These are phyloP conservation scores for Parasarocladium wereldwijsianum DNA, from an alignment of 2,329 filamentous ascomycete species.

Conservation along the genomic window DNA sequence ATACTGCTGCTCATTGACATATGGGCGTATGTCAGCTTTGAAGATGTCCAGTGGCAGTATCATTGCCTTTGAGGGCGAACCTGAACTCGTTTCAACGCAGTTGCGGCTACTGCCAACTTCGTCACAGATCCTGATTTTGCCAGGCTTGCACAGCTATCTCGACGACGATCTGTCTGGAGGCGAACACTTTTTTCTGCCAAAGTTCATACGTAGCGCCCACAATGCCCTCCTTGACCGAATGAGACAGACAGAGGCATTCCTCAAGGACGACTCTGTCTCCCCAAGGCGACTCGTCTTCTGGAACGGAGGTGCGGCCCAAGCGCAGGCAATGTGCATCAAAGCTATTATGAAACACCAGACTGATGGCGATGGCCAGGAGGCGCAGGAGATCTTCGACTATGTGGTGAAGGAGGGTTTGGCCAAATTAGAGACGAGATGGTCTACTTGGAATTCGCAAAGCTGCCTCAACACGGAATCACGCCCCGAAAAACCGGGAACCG, in stretches of 20 bases:
- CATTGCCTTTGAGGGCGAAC: constrained; percentile 44
- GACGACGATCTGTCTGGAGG: constrained; percentile 11
- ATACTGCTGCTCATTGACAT: no score
- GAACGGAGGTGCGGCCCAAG: constrained; percentile 41
- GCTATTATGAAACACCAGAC: constrained; percentile 38
- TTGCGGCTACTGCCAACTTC: constrained; percentile 44
- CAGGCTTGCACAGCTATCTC: constrained; percentile 33
- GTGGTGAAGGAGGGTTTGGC: constrained; percentile 34
- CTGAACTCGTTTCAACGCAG: constrained; percentile 41
- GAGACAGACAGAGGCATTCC: constrained; percentile 34
- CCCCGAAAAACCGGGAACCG: constrained; percentile 6
- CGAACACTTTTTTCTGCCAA: constrained; percentile 7
- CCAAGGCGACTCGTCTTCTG: constrained; percentile 44
- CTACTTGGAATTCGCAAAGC: constrained; percentile 2
- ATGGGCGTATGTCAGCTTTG: no score
- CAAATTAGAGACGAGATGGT: constrained; percentile 17
- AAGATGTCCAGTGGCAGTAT: no score
- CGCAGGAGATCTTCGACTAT: constrained; percentile 34
- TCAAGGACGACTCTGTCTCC: constrained; percentile 27
- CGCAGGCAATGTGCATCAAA: constrained; percentile 37
- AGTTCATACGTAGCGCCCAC: constrained; percentile 33
- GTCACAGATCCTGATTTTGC: constrained; percentile 41
- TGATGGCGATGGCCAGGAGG: constrained; percentile 30
- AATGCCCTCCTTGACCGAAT: constrained; percentile 30
- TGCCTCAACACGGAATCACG: not conserved